Evolutionary conservation across 345 rosid species (phyloP), one percentile per base, ranked within the genome.

Genomic region (Gossypium sturtianum): DNA sequence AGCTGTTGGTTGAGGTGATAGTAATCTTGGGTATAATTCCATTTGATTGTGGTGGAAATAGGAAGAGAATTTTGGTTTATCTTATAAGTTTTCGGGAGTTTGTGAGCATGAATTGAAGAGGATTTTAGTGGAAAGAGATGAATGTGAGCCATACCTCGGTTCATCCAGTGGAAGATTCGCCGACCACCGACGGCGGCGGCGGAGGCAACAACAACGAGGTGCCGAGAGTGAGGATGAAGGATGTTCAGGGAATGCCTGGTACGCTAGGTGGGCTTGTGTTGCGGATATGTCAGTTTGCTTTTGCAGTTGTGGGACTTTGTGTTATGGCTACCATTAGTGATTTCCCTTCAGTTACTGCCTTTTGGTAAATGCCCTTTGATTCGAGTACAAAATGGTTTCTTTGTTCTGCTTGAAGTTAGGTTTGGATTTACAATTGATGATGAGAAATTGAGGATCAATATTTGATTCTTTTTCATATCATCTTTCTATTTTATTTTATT

Each of bases 111-210:
- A 80, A 79, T 77, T 86, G 80, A 80, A 69, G 75, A 34, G 70
- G 38, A 6, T 29, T 66, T 76, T 56, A 66, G 78, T 76, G 77
- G 76, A 29, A 47, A 79, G 90, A 82, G 84, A 95, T 95, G 98
- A 93, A 73, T 79, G 91, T 85, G 89, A 90, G 98, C 86, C 93
- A 90, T 82, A 92, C 96, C 22, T 83, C 92, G 74, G 83, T 82
- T 83, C 93, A 90, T 79, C 96, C 91, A 2, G 89, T 82, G 80
- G 93, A 90, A 77, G 93, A 89, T 81, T 90, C 86, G 47, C 82
- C 89, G 0, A 75, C 86, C 19, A 84, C 88, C 0, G 82, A 80
- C 15, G 89, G 77, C 16, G 79, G 23, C 2, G 72, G 20, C 2
- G 58, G 73, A 11, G 51, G 69, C 51, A 41, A 65, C 51, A 38